Percentiles rank a stretch among this genome's conserved stretches.
Conservation (phyloP, 225 moss, liverwort and hornwort species). For the Bryoerythrophyllum caledonicum region DNA sequence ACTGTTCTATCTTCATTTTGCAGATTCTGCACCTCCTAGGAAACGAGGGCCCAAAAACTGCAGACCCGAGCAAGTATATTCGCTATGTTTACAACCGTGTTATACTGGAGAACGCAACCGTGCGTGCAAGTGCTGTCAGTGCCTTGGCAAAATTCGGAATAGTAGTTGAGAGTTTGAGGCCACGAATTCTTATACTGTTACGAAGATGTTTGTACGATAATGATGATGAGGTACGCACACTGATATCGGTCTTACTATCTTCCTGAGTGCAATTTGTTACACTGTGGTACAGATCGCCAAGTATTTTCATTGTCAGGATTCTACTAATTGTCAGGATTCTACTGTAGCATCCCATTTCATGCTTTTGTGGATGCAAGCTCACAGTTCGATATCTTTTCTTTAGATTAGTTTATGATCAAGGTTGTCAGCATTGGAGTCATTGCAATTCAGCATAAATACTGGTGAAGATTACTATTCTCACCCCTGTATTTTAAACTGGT, state of each 20-base stretch:
- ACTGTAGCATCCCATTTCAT: not conserved
- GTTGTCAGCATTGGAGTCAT: not conserved
- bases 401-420: not conserved
- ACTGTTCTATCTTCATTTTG: not conserved
- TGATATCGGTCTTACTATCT: not conserved
- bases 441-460: not conserved
- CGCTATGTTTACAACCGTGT: conserved; percentile 87
- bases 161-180: conserved; percentile 69
- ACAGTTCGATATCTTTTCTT: not conserved
- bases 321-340: not conserved
- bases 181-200: conserved; percentile 71
- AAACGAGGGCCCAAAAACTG: conserved; percentile 85
- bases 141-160: conserved; percentile 85
- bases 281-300: not conserved
- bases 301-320: not conserved
- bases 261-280: not conserved
- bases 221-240: conserved; percentile 74
- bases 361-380: conserved; percentile 12
- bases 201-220: conserved; percentile 82
- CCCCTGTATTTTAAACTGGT: not conserved
- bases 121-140: conserved; percentile 88
- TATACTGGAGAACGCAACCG: conserved; percentile 88
- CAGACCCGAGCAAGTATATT: conserved; percentile 90
- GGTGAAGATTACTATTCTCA: conserved; percentile 14
- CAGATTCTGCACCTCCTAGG: conserved; percentile 90